Percentiles rank a stretch among this genome's conserved stretches.
These are phyloP conservation scores for Arthrocladium fulminans DNA, from an alignment of 2,329 filamentous ascomycete species.

Conservation along the genomic window DNA sequence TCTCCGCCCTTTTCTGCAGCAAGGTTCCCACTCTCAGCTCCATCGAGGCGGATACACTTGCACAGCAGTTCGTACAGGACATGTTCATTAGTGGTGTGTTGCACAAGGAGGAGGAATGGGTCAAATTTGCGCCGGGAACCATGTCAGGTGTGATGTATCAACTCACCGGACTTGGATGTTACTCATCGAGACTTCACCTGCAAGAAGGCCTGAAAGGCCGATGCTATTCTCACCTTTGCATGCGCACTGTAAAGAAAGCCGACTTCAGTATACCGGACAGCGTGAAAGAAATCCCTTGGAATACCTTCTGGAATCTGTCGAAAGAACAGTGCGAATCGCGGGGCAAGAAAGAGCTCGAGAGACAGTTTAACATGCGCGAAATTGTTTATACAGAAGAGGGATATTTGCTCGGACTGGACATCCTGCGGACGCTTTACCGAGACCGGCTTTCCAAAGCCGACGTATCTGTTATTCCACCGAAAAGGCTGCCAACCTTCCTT, in stretches of 20 bases:
- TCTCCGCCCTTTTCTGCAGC: constrained; percentile 80
- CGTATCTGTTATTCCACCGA: constrained; percentile 71
- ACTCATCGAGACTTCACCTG: constrained; percentile 71
- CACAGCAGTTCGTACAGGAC: constrained; percentile 63
- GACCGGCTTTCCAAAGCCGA: constrained; percentile 65
- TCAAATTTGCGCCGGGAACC: constrained; percentile 73
- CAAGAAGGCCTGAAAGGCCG: constrained; percentile 56
- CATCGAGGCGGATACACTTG: constrained; percentile 84
- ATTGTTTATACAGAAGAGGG: constrained; percentile 88
- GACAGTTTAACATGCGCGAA: constrained; percentile 91
- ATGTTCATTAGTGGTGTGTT: constrained; percentile 75
- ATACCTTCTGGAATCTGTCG: constrained; percentile 74
- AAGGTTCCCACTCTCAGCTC: constrained; percentile 99
- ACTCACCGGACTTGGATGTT: constrained; percentile 83
- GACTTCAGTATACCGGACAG: constrained; percentile 61
- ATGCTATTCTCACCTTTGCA: constrained; percentile 92
- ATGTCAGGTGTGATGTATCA: constrained; percentile 91
- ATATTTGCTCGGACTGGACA: constrained; percentile 81
- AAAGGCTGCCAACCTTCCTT: constrained; percentile 70
- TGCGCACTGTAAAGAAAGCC: constrained; percentile 87
- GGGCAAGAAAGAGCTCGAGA: constrained; percentile 78
- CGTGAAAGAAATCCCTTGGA: constrained; percentile 59
- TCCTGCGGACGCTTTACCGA: constrained; percentile 75
- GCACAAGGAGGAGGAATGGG: constrained; percentile 90
- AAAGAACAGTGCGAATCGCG: constrained; percentile 64